phyloP scores from a whole-genome alignment of 768 basidiomycete species.

The Leccinum olivaceopallidum region DNA sequence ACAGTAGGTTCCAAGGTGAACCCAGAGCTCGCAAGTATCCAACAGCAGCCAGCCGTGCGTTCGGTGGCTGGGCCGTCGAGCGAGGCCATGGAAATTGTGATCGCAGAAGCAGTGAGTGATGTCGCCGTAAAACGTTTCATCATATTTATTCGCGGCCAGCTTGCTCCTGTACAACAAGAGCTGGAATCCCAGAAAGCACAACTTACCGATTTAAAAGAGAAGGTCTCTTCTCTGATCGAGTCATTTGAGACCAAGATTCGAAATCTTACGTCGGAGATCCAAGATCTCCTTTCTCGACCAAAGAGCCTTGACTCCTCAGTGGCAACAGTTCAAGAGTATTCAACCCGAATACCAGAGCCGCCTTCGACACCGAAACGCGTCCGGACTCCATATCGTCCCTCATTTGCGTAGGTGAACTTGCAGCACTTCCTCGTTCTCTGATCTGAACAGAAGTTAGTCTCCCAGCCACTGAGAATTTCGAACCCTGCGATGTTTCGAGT shows the following conservation, averaged over 20 bases:
- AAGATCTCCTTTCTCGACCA: constrained; percentile 27
- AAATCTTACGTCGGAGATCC: constrained; percentile 36
- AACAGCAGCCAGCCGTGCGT: constrained; percentile 7
- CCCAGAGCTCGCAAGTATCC: constrained; percentile 2
- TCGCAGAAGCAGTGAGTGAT: constrained; percentile 33
- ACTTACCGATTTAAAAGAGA: constrained; percentile 36
- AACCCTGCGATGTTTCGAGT: constrained; percentile 21
- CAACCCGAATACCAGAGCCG: constrained; percentile 29
- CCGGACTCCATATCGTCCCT: constrained; percentile 29
- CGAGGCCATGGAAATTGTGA: constrained; percentile 18
- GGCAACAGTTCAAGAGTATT: constrained; percentile 12
- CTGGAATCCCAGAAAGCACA: constrained; percentile 48
- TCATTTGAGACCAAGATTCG: constrained; percentile 41
- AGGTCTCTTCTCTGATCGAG: constrained; percentile 29
- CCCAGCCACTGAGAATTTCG: constrained; percentile 18
- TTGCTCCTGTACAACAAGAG: constrained; percentile 54
- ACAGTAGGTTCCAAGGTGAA: constrained; percentile 10
- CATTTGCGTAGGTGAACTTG: constrained; percentile 26
- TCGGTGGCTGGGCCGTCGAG: constrained; percentile 5
- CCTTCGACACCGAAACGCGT: constrained; percentile 37
- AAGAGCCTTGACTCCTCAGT: constrained; percentile 12
- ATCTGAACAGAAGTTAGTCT: constrained; percentile 25
- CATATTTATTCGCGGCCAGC: constrained; percentile 31
- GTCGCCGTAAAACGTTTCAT: not conserved
- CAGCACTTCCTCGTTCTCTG: not conserved